Evolutionary conservation across 1,284 basidiomycete species (phyloP), one percentile per base, ranked within the genome.

Genomic region (Tilletia setariae): DNA sequence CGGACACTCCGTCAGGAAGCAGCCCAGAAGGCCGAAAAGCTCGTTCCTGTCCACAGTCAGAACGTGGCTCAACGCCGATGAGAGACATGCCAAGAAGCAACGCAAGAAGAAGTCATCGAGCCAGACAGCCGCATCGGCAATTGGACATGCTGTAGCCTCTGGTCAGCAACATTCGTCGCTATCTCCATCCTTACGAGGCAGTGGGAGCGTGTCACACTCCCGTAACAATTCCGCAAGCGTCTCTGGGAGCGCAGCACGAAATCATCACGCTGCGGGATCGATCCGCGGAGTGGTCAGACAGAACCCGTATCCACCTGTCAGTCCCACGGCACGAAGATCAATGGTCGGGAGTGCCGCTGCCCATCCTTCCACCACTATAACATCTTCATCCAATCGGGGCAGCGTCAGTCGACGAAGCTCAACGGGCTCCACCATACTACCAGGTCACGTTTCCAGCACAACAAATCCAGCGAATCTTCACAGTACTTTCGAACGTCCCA

Each of bases 11-110:
- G 71, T 68, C 2, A 72, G 69, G 61, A 71, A 75, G 61, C 72
- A 74, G 69, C 67, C 69, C 40, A 16, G 68, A 65, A 23, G 70
- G 66, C 35, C 30, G 32, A 74, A 73, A 49, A 49, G 76, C 1
- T 78, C 73, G 0, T 78, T 79, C 71, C 73, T 79, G 47, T 67
- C 72, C 23, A 77, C 78, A 4, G 78, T 98, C 23, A 93, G 95
- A 16, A 95, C 95, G 1, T 87, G 94, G 67, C 92, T 92, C 11
- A 91, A 87, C 64, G 85, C 90, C 65, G 93, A 95, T 80, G 93
- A 93, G n/a, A 89, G 90, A 81, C 75, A 76, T 67, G 72, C 72
- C 25, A 87, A 88, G 84, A 91, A 91, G 80, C 91, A 94, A 40
- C 35, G 35, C 35, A 40, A 40, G 82, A 88, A 89, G 68, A 88